These are phyloP conservation scores for Pochonia chlamydosporia DNA, from an alignment of 2,329 filamentous ascomycete genomes.

Conservation along the genomic window DNA sequence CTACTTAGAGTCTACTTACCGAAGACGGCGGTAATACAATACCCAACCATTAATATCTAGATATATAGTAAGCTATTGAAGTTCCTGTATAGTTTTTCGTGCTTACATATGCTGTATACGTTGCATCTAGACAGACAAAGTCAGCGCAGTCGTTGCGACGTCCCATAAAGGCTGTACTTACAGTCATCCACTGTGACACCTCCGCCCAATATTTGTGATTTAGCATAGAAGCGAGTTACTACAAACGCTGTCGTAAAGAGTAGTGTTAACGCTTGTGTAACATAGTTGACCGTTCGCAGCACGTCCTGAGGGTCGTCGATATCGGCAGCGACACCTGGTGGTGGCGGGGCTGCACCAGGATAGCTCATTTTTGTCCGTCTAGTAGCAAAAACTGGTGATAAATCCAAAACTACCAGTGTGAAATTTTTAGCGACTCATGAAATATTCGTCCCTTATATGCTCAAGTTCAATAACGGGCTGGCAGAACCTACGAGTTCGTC, in stretches of 20 bases:
- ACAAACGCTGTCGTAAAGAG: slow-evolving; percentile 19
- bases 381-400: too few relatives aligned
- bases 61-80: neutral
- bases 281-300: slow-evolving; percentile 19
- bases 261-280: slow-evolving; percentile 22
- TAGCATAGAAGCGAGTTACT: slow-evolving; percentile 18
- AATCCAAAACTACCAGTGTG: too few relatives aligned
- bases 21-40: slow-evolving; percentile 18
- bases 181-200: slow-evolving; percentile 20
- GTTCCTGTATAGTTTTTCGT: neutral
- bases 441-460: too few relatives aligned
- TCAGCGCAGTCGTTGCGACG: neutral
- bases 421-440: too few relatives aligned
- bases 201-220: slow-evolving; percentile 13
- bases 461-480: too few relatives aligned
- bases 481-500: too few relatives aligned
- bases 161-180: slow-evolving; percentile 11
- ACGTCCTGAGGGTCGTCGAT: slow-evolving; percentile 20
- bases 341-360: slow-evolving; percentile 17
- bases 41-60: slow-evolving; percentile 22
- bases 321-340: slow-evolving; percentile 19
- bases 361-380: slow-evolving; percentile 10
- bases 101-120: slow-evolving; percentile 15
- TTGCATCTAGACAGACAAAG: slow-evolving; percentile 12
- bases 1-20: slow-evolving; percentile 14